phyloP scores from a whole-genome alignment of 441 rosid genomes.

The Erysimum pusillum region DNA sequence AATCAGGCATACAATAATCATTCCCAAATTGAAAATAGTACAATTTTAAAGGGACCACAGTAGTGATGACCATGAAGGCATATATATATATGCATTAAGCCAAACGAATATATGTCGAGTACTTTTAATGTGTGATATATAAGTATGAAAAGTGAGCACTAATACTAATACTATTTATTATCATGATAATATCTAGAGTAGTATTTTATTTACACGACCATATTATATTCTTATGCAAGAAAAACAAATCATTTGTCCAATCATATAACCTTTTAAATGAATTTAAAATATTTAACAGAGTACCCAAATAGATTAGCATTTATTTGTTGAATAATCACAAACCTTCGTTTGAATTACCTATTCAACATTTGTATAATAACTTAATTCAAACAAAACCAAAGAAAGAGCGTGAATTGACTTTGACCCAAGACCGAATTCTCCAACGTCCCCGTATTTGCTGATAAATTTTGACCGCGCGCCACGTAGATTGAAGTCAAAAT shows the following conservation, averaged over 20 bases:
- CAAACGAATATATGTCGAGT: neutral
- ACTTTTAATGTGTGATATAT: neutral
- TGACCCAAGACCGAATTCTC: constrained; percentile 28
- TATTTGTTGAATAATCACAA: constrained; percentile 28
- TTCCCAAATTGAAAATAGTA: neutral
- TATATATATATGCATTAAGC: neutral
- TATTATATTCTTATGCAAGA: constrained; percentile 13
- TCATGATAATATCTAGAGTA: neutral
- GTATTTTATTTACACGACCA: neutral
- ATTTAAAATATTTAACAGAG: neutral
- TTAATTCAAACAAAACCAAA: constrained; percentile 17
- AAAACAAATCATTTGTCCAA: neutral
- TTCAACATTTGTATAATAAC: constrained; percentile 14
- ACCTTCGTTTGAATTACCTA: neutral
- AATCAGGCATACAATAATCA: constrained; percentile 25
- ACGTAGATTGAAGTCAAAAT: constrained; percentile 9
- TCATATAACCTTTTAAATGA: neutral
- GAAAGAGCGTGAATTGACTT: constrained; percentile 33
- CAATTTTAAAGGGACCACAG: neutral
- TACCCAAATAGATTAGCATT: neutral
- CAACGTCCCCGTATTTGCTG: neutral
- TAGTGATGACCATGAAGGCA: neutral
- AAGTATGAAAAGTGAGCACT: neutral
- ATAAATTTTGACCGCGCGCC: constrained; percentile 14
- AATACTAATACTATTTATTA: neutral